Evolutionary conservation across 805 yeast genomes (phyloP).

Genomic region (Wickerhamiella cacticola): DNA sequence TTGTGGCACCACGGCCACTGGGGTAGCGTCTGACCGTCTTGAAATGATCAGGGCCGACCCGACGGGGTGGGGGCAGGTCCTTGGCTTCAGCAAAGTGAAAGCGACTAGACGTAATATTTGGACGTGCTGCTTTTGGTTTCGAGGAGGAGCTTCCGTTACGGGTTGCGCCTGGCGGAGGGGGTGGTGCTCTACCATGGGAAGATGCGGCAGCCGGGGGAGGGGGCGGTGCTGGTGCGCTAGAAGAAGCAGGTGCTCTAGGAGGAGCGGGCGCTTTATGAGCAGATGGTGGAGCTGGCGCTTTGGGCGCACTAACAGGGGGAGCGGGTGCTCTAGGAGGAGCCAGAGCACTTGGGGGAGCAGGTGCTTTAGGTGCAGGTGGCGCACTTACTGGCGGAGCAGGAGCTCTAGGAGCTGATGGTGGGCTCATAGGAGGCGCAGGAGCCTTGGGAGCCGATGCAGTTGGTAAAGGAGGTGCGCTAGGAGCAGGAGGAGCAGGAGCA

Average conservation of each 20-base stretch:
- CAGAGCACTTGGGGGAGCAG: constrained; percentile 10
- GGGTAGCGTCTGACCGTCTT: constrained; percentile 73
- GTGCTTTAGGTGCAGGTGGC: constrained; percentile 16
- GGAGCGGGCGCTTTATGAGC: constrained; percentile 16
- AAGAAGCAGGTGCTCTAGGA: background rate
- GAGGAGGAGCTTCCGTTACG: background rate
- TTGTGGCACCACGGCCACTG: constrained; percentile 88
- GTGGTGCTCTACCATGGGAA: constrained; percentile 13
- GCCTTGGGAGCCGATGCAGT: constrained; percentile 19
- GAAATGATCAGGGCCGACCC: constrained; percentile 33
- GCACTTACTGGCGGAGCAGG: constrained; percentile 16
- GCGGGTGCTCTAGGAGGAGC: constrained; percentile 11
- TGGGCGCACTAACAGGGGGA: constrained; percentile 12
- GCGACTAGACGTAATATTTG: constrained; percentile 53
- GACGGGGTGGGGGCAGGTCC: constrained; percentile 78
- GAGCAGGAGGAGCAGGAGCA: constrained; percentile 20
- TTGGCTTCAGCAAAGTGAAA: constrained; percentile 55
- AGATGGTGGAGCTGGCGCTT: constrained; percentile 15
- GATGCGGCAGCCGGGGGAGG: background rate
- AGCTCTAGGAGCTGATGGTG: constrained; percentile 18
- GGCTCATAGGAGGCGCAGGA: constrained; percentile 18
- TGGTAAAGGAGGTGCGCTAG: constrained; percentile 16
- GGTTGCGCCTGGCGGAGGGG: constrained; percentile 11
- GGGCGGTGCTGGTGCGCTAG: constrained; percentile 4
- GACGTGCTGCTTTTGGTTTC: constrained; percentile 22